phyloP scores from a whole-genome alignment of 257 asterid species.

The Haberlea rhodopensis region DNA sequence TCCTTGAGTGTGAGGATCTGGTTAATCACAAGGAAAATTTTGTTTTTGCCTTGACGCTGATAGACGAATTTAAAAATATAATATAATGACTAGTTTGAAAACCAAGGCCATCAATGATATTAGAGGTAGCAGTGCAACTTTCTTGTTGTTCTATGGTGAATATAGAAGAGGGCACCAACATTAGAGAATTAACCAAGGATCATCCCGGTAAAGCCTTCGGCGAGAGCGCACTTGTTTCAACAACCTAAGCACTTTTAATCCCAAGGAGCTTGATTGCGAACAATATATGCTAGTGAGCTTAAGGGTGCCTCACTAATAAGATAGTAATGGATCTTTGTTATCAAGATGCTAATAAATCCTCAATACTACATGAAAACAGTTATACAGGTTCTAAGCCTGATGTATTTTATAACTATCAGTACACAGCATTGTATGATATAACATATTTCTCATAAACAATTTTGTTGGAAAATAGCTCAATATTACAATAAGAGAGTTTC shows the following conservation, averaged over 20 bases:
- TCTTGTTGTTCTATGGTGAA: too few species aligned
- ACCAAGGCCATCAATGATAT: too few species aligned
- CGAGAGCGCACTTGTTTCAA: background rate
- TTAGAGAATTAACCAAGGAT: too few species aligned
- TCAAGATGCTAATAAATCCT: too few species aligned
- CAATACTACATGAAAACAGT: background rate
- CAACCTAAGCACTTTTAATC: background rate
- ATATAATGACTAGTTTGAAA: too few species aligned
- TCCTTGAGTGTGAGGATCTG: too few species aligned
- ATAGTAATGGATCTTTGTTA: background rate
- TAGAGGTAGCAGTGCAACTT: too few species aligned
- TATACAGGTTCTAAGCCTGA: background rate
- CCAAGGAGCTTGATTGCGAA: background rate
- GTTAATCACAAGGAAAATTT: too few species aligned
- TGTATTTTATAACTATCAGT: background rate
- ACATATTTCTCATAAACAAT: background rate
- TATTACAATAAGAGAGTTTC: background rate
- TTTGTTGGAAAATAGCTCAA: background rate
- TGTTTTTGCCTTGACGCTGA: background rate
- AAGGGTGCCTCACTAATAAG: background rate
- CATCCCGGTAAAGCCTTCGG: too few species aligned
- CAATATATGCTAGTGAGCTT: background rate
- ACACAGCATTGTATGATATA: background rate
- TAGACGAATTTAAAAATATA: too few species aligned
- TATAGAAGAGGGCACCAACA: too few species aligned